Conservation (phyloP, 2,329 filamentous ascomycete species). For the Aspergillus japonicus region DNA sequence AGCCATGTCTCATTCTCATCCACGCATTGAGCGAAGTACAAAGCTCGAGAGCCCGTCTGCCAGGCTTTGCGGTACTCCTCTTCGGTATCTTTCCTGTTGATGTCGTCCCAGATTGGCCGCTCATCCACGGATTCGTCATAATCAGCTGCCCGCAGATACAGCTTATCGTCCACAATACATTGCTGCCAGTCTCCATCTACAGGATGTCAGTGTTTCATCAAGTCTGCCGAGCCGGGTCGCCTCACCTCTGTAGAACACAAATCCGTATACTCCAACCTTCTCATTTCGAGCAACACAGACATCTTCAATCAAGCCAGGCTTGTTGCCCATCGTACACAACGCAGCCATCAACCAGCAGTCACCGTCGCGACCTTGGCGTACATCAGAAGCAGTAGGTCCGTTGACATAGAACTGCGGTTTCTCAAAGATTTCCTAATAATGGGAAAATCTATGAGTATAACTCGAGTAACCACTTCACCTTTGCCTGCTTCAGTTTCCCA, state of each 20-base stretch:
- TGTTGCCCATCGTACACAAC: constrained; percentile 73
- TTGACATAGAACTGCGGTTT: constrained; percentile 74
- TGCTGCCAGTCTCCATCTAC: constrained; percentile 85
- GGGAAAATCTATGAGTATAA: background rate
- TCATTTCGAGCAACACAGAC: constrained; percentile 73
- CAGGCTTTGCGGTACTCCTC: constrained; percentile 68
- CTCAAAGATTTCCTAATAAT: constrained; percentile 70
- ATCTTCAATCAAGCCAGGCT: constrained; percentile 67
- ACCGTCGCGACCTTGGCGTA: constrained; percentile 73
- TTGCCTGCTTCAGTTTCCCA: background rate
- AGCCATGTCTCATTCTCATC: constrained; percentile 21
- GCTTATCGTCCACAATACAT: constrained; percentile 86
- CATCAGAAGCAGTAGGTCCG: constrained; percentile 72
- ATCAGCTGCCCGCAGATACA: constrained; percentile 77
- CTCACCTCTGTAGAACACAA: constrained; percentile 71
- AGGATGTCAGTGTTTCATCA: background rate
- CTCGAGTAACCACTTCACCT: background rate
- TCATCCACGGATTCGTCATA: constrained; percentile 78
- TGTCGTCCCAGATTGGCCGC: constrained; percentile 70
- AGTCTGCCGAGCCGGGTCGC: background rate
- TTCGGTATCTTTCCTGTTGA: constrained; percentile 71
- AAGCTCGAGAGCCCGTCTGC: constrained; percentile 71
- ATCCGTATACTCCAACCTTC: constrained; percentile 76
- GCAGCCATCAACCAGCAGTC: constrained; percentile 88
- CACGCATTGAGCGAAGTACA: constrained; percentile 38